A percentile compares a stretch with the other conserved stretches of the same genome.
Evolutionary conservation across 192 early-diverging fungal species (phyloP).

Genomic region (Funneliformis geosporum): DNA sequence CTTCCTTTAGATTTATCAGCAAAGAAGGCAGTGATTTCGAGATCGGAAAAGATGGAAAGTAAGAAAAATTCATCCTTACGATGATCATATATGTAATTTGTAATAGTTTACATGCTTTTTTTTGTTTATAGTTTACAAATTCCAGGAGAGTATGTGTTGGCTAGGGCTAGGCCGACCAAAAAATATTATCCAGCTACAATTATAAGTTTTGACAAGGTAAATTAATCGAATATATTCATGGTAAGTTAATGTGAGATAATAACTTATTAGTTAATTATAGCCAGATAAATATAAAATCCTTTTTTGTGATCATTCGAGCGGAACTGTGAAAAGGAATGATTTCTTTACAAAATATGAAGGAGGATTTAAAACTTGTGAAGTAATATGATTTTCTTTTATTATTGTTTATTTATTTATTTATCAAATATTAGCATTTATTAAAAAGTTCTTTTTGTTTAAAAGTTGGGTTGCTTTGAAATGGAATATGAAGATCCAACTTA

Average conservation of each 20-base stretch:
- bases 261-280: not conserved
- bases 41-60: not conserved
- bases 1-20: not conserved
- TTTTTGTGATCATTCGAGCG: not conserved
- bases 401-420: not conserved
- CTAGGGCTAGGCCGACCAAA: not conserved
- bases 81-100: not conserved
- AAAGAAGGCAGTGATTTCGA: not conserved
- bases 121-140: constrained; percentile 13
- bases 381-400: not conserved
- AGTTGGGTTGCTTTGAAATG: constrained; percentile 5
- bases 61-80: not conserved
- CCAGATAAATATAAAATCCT: constrained; percentile 5
- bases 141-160: constrained; percentile 15
- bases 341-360: constrained; percentile 18
- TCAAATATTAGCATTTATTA: not conserved
- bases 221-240: not conserved
- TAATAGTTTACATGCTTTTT: not conserved
- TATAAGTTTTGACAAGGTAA: not conserved
- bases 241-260: not conserved
- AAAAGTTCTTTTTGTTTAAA: not conserved
- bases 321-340: not conserved
- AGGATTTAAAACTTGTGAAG: constrained; percentile 24
- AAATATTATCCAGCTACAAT: constrained; percentile 30
- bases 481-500: constrained; percentile 19